Evolutionary conservation across 495 filamentous ascomycete species (phyloP).

Genomic region (Xylaria telfairii): DNA sequence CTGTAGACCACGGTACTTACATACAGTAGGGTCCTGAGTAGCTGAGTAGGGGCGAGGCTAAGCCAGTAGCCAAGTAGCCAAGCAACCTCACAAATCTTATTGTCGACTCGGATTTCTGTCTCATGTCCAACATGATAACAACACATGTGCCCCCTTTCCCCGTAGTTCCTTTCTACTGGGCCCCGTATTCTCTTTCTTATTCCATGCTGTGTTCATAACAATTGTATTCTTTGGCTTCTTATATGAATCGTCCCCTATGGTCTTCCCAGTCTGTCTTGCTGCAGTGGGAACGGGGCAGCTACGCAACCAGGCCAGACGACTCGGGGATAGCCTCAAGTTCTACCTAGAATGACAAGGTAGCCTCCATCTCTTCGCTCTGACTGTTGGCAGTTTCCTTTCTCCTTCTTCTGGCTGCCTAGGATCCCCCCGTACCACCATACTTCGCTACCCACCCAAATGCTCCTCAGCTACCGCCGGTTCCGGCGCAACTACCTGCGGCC

Average conservation of each 20-base stretch:
- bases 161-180: constrained; percentile 1
- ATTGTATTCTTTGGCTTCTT: constrained; percentile 12
- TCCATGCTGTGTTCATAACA: background rate
- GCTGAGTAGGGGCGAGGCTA: constrained; percentile 18
- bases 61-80: constrained; percentile 8
- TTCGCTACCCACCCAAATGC: constrained; percentile 39
- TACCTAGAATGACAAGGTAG: constrained; percentile 22
- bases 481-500: constrained; percentile 41
- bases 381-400: background rate
- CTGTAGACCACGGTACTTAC: no score
- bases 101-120: background rate
- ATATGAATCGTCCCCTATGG: constrained; percentile 8
- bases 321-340: constrained; percentile 6
- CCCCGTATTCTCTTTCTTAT: background rate
- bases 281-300: background rate
- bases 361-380: background rate
- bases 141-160: constrained; percentile 2
- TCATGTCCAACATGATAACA: background rate
- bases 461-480: constrained; percentile 39
- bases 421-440: background rate
- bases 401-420: background rate
- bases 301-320: background rate
- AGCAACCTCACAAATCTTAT: constrained; percentile 22
- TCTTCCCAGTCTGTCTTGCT: constrained; percentile 12
- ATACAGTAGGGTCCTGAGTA: constrained; percentile 1